phyloP scores from a whole-genome alignment of 768 basidiomycete genomes.

The Calvatia gigantea region DNA sequence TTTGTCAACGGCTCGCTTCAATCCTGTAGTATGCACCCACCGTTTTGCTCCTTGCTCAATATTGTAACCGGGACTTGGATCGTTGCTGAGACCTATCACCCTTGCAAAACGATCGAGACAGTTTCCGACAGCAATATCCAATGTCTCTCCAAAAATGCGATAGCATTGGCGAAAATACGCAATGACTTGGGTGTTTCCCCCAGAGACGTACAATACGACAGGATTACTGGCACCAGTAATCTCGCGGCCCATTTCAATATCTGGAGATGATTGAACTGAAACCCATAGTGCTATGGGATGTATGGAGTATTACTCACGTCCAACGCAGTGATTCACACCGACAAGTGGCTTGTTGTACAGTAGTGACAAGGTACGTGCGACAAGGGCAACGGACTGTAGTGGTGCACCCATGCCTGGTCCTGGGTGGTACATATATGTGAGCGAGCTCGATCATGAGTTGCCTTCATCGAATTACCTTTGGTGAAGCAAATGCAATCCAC shows the following conservation, averaged over 20 bases:
- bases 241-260: constrained; percentile 97
- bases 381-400: constrained; percentile 89
- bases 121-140: constrained; percentile 99
- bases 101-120: constrained; percentile 97
- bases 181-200: constrained; percentile 98
- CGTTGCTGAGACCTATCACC: constrained; percentile 91
- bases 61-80: constrained; percentile 94
- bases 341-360: constrained; percentile 89
- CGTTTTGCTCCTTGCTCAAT: constrained; percentile 95
- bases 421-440: constrained; percentile 28
- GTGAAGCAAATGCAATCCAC: constrained; percentile 96
- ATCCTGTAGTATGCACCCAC: constrained; percentile 35
- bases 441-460: neutral
- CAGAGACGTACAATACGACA: constrained; percentile 96
- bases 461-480: constrained; percentile 59
- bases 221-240: constrained; percentile 95
- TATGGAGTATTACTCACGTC: constrained; percentile 57
- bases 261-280: constrained; percentile 38
- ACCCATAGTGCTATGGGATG: no score
- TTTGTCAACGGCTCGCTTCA: neutral
- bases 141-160: constrained; percentile 96
- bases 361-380: constrained; percentile 87
- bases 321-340: constrained; percentile 98
- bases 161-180: constrained; percentile 98
- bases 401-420: constrained; percentile 99